Evolutionary conservation across 2,329 filamentous ascomycete species (phyloP).

Genomic region (Pseudogymnoascus sp.): DNA sequence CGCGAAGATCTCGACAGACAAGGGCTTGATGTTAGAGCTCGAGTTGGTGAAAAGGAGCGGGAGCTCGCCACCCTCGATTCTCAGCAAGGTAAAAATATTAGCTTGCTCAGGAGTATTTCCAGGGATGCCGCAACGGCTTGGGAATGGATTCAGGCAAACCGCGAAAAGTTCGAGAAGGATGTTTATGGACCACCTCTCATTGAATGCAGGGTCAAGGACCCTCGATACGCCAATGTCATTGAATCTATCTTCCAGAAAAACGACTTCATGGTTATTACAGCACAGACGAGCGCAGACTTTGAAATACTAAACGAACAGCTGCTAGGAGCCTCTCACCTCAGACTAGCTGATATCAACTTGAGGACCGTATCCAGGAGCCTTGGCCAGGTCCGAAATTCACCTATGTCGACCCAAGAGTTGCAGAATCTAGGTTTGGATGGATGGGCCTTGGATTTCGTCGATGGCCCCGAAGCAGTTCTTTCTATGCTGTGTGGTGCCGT

Average conservation of each 20-base stretch:
- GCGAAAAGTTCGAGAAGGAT: conserved; percentile 47
- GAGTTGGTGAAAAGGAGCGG: conserved; percentile 33
- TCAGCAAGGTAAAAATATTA: conserved; percentile 64
- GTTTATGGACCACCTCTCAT: conserved; percentile 61
- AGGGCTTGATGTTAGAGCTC: conserved; percentile 34
- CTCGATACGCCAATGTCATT: conserved; percentile 47
- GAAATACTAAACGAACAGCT: conserved; percentile 56
- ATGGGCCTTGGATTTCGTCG: conserved; percentile 69
- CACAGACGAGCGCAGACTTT: conserved; percentile 68
- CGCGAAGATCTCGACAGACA: conserved; percentile 34
- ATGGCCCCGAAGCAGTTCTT: conserved; percentile 74
- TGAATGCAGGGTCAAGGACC: conserved; percentile 54
- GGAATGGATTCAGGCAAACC: conserved; percentile 73
- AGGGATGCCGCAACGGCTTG: conserved; percentile 62
- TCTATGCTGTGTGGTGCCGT: conserved; percentile 78
- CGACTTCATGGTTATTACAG: conserved; percentile 59
- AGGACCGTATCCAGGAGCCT: conserved; percentile 36
- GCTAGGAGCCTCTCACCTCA: conserved; percentile 44
- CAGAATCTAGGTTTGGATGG: conserved; percentile 60
- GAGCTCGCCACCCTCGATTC: conserved; percentile 59
- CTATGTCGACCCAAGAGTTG: conserved; percentile 46
- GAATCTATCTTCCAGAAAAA: conserved; percentile 47
- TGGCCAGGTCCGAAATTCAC: not conserved
- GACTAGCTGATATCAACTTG: conserved; percentile 62
- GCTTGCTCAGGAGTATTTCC: conserved; percentile 52